Conservation (phyloP, 2,329 filamentous ascomycete genomes). For the Diaporthe ilicicola region DNA sequence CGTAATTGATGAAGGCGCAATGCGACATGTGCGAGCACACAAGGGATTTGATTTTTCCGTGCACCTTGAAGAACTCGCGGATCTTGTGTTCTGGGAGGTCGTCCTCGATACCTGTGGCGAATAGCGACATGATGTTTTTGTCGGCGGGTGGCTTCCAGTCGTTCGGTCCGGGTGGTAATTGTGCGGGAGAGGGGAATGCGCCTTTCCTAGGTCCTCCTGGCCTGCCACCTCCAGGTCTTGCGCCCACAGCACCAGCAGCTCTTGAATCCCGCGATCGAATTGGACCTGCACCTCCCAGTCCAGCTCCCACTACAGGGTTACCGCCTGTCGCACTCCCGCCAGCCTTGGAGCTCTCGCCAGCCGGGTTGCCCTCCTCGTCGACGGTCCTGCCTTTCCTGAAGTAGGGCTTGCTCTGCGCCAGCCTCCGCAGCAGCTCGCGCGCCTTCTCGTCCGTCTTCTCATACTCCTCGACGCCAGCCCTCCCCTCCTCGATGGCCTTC, state of each 20-base stretch:
- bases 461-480: slow-evolving; percentile 86
- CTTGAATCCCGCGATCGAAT: slow-evolving; percentile 77
- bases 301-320: slow-evolving; percentile 61
- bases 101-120: slow-evolving; percentile 94
- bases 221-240: slow-evolving; percentile 51
- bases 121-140: slow-evolving; percentile 88
- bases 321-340: slow-evolving; percentile 51
- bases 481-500: slow-evolving; percentile 90
- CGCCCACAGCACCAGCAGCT: slow-evolving; percentile 59
- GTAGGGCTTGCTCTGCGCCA: slow-evolving; percentile 94
- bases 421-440: slow-evolving; percentile 80
- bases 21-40: slow-evolving; percentile 98
- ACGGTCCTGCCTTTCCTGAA: slow-evolving; percentile 86
- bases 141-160: slow-evolving; percentile 89
- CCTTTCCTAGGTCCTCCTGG: slow-evolving; percentile 56
- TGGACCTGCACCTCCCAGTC: slow-evolving; percentile 73
- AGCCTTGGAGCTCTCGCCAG: slow-evolving; percentile 47
- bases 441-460: slow-evolving; percentile 98
- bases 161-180: slow-evolving; percentile 80
- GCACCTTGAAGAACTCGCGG: slow-evolving; percentile 86
- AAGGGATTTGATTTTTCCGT: slow-evolving; percentile 89
- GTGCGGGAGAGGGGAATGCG: slow-evolving; percentile 74
- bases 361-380: slow-evolving; percentile 62
- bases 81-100: slow-evolving; percentile 93
- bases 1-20: slow-evolving; percentile 96